Conservation (phyloP, 2,329 filamentous ascomycete species). For the Diaporthe eres region DNA sequence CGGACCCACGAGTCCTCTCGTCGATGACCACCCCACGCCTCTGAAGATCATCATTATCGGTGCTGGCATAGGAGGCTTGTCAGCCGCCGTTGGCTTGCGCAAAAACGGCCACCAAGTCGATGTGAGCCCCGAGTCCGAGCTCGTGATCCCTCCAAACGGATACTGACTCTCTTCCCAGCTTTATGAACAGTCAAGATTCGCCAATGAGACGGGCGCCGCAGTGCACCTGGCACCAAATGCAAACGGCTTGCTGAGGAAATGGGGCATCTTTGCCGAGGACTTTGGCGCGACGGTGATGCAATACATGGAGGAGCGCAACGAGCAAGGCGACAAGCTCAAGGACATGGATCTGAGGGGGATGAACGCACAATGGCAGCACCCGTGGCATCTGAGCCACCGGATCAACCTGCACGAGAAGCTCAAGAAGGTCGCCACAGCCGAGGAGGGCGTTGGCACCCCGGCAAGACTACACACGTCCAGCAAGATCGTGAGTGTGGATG, state of each 20-base stretch:
- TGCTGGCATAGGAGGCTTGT: conserved; percentile 67
- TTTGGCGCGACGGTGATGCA: conserved; percentile 53
- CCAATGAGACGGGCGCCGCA: conserved; percentile 70
- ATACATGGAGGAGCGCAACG: conserved; percentile 44
- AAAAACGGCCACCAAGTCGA: conserved; percentile 65
- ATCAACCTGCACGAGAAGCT: conserved; percentile 66
- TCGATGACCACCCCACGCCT: conserved; percentile 40
- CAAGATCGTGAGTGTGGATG: conserved; percentile 60
- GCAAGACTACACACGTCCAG: conserved; percentile 56
- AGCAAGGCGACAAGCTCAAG: conserved; percentile 44
- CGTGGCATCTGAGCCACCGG: conserved; percentile 67
- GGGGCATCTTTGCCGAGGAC: conserved; percentile 55
- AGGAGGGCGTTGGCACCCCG: conserved; percentile 53
- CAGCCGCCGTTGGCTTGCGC: conserved; percentile 66
- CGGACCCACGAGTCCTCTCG: conserved; percentile 31
- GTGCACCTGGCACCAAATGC: conserved; percentile 75
- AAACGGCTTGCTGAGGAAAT: conserved; percentile 66
- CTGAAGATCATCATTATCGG: conserved; percentile 51
- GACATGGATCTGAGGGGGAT: conserved; percentile 52
- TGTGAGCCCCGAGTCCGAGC: conserved; percentile 41
- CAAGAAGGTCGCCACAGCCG: conserved; percentile 59
- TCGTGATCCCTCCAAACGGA: too few relatives aligned
- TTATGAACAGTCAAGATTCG: conserved; percentile 69
- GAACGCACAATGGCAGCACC: conserved; percentile 64
- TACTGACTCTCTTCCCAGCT: conserved; percentile 52